phyloP scores from a whole-genome alignment of 2,329 filamentous ascomycete species.

The Setomelanomma holmii region DNA sequence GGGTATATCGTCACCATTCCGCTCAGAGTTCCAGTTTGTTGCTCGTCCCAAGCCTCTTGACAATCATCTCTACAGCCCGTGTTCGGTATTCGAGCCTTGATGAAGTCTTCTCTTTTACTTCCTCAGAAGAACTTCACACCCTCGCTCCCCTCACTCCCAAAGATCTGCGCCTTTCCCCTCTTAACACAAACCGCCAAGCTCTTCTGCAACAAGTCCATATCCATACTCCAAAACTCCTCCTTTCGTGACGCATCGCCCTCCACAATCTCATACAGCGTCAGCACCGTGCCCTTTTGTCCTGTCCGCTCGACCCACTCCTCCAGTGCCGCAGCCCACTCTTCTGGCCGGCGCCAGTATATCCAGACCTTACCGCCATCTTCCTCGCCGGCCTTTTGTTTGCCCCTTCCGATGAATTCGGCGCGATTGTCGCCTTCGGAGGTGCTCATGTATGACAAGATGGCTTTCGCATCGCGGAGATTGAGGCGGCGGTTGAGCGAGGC shows the following conservation, averaged over 20 bases:
- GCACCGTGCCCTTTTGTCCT: constrained; percentile 83
- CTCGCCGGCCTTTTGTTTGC: constrained; percentile 26
- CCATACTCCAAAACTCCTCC: constrained; percentile 84
- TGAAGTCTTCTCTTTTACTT: neutral
- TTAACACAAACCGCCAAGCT: constrained; percentile 84
- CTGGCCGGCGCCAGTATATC: constrained; percentile 84
- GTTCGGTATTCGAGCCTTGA: too few species aligned
- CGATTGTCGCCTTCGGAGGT: constrained; percentile 59
- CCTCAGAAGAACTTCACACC: constrained; percentile 93
- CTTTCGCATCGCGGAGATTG: constrained; percentile 59
- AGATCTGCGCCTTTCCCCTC: constrained; percentile 89
- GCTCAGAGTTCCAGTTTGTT: too few species aligned
- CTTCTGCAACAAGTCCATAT: constrained; percentile 79
- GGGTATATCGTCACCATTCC: too few species aligned
- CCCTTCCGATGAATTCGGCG: constrained; percentile 67
- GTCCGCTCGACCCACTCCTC: constrained; percentile 84
- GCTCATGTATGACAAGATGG: constrained; percentile 64
- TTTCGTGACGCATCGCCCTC: constrained; percentile 81
- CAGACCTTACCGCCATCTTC: constrained; percentile 57
- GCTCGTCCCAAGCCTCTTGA: too few species aligned
- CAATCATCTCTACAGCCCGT: too few species aligned
- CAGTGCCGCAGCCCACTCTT: constrained; percentile 86
- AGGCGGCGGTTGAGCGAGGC: constrained; percentile 53
- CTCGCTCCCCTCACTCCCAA: constrained; percentile 79
- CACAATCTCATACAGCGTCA: constrained; percentile 90